Base-by-base conservation (phyloP, 1,139 yeast genomes). In the Taphrina pruni region DNA sequence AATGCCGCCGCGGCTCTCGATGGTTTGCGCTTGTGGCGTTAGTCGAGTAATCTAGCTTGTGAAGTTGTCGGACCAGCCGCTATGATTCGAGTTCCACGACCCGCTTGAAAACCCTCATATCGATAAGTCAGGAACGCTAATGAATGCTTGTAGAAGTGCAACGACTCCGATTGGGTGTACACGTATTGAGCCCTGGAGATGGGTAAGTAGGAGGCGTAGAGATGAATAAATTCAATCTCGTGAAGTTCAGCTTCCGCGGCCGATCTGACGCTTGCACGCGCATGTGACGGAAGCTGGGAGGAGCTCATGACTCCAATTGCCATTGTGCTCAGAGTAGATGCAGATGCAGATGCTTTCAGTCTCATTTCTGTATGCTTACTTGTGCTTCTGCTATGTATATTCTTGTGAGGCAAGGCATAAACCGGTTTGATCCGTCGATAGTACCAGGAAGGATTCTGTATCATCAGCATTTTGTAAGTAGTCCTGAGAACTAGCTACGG, bases 191-290 rank as follows among this genome's bases (percentile, higher is more conserved):
- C 48, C 32, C 48, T 45, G 48, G 48, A 45, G 48, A 45, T 45
- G 48, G 20, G 8, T 2, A 17, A 45, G 20, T 17, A 26, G 54
- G 54, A 26, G 54, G 54, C 54, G 54, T 50, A 4, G 54, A 50
- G 54, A 50, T 50, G 54, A 50, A 14, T 21, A 50, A 50, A 50
- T 21, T 21, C 54, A 26, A 50, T 50, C 54, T 50, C 54, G 36
- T 21, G 54, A 50, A n/a, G n/a, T 17, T 17, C 32, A 26, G 32
- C 32, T 2, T 7, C n/a, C 4, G 36, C 54, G 2, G 7, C 36
- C 36, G 54, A 50, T 50, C 36, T 50, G 54, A 21, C 32, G 36
- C 36, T 26, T 21, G 6, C 36, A 50, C 11, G 36, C 36, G 54
- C 36, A 21, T 6, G 36, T 35, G n/a, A 7, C 54, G 36, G 36